Evolutionary conservation across 164 flowering plant species (phyloP).

Genomic region (Dillenia turbinata): DNA sequence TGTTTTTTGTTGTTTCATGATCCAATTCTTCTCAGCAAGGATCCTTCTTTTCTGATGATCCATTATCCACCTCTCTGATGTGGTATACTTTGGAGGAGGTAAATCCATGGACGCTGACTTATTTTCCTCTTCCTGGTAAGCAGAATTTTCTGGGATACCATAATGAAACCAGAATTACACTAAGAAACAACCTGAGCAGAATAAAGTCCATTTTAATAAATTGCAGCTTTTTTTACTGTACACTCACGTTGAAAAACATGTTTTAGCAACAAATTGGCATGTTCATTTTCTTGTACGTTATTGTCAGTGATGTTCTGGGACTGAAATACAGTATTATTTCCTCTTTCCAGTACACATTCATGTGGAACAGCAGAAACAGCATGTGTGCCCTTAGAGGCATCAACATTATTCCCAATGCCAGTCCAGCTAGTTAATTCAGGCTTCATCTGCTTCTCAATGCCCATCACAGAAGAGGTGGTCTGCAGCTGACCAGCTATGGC

Average conservation of each 20-base stretch:
- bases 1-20: conserved; percentile 60
- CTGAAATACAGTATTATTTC: conserved; percentile 27
- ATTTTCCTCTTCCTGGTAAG: conserved; percentile 43
- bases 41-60: conserved; percentile 65
- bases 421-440: conserved; percentile 41
- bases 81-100: conserved; percentile 68
- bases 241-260: conserved; percentile 32
- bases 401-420: conserved; percentile 33
- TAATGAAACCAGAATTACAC: too few species aligned
- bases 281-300: conserved; percentile 27
- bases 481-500: conserved; percentile 23
- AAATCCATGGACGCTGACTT: conserved; percentile 23
- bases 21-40: conserved; percentile 51
- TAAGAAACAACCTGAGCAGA: too few species aligned
- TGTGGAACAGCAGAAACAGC: conserved; percentile 27
- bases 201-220: too few species aligned
- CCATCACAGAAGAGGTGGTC: conserved; percentile 21
- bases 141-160: conserved; percentile 11
- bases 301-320: conserved; percentile 25
- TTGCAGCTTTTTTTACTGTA: too few species aligned
- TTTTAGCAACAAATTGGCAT: conserved; percentile 18
- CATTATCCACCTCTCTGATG: conserved; percentile 84
- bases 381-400: conserved; percentile 27
- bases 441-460: conserved; percentile 33
- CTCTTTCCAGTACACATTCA: conserved; percentile 27